phyloP scores from a whole-genome alignment of 1,139 yeast genomes.

The Pichia sp. region DNA sequence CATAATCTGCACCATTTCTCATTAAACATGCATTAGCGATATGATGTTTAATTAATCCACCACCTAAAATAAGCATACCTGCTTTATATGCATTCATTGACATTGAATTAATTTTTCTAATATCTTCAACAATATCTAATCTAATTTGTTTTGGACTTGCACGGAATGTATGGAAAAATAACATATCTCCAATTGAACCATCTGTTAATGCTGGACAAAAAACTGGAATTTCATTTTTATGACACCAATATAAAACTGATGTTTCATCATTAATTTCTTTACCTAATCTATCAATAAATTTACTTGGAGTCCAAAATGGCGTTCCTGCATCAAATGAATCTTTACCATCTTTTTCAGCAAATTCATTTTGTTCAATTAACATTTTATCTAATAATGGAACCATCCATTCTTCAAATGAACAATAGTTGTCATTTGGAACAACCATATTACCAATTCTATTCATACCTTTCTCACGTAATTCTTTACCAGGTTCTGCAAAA shows the following conservation, averaged over 20 bases:
- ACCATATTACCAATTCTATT: conserved; percentile 94
- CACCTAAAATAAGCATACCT: conserved; percentile 94
- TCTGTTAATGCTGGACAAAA: conserved; percentile 98
- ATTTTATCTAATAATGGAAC: conserved; percentile 85
- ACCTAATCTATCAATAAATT: conserved; percentile 86
- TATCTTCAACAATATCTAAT: conserved; percentile 89
- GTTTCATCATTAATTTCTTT: conserved; percentile 90
- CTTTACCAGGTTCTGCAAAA: conserved; percentile 71
- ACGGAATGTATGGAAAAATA: conserved; percentile 95
- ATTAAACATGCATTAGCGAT: conserved; percentile 95
- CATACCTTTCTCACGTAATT: conserved; percentile 89
- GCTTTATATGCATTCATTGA: conserved; percentile 95
- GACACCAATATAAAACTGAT: conserved; percentile 97
- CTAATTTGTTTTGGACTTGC: conserved; percentile 85
- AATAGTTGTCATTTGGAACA: conserved; percentile 96
- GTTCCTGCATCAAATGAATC: conserved; percentile 56
- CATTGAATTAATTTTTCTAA: conserved; percentile 82
- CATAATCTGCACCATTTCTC: conserved; percentile 99
- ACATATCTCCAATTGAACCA: conserved; percentile 98
- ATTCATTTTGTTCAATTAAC: conserved; percentile 82
- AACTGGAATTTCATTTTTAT: conserved; percentile 89
- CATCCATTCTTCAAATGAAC: conserved; percentile 97
- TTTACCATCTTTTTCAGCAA: conserved; percentile 42
- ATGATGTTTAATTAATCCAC: conserved; percentile 94
- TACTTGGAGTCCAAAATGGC: conserved; percentile 86